Evolutionary conservation across 2,329 filamentous ascomycete species (phyloP), one percentile per base, ranked within the genome.

Genomic region (Penicillium sp.): DNA sequence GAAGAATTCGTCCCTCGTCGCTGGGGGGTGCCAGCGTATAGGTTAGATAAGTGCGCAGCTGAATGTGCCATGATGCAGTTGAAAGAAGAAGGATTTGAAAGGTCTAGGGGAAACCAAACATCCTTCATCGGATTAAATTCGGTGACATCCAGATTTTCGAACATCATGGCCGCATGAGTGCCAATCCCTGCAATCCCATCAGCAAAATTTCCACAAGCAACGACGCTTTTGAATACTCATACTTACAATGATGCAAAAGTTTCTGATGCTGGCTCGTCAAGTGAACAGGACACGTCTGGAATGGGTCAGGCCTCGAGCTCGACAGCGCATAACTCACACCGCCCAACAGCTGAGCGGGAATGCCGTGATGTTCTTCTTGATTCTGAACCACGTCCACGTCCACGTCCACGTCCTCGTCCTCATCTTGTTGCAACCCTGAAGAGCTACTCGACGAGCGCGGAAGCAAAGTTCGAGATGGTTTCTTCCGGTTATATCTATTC

Each of bases 1-100:
- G 55, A 44, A 16, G 66, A 67, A 3, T 42, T 57, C 11, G 65
- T 63, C 16, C 60, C 73, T 39, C 69, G 64, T 14, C 54, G 59
- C 1, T 69, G 71, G 5, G 60, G 54, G 8, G 53, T 62, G 0
- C 67, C 66, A 0, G 68, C 69, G 25, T 75, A 71, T 53, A 75
- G 66, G 3, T 73, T 66, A 33, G 72, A 67, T 1, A 77, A 56
- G 47, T 78, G 76, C 0, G 75, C 74, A 1, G 76, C 75, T 2
- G 76, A 72, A 54, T 78, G 76, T 1, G 76, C 75, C 73, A 78
- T 76, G 42, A 77, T 71, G 19, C 69, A 70, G 42, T 77, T 76
- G 60, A 77, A 77, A 1, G 74, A 75, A 5, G 75, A 73, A 2
- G 73, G 68, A 53, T 78, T 77, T 4, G 76, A 77, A 16, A 78